phyloP scores from a whole-genome alignment of 2,329 filamentous ascomycete species.

The Aspergillus amoenus region DNA sequence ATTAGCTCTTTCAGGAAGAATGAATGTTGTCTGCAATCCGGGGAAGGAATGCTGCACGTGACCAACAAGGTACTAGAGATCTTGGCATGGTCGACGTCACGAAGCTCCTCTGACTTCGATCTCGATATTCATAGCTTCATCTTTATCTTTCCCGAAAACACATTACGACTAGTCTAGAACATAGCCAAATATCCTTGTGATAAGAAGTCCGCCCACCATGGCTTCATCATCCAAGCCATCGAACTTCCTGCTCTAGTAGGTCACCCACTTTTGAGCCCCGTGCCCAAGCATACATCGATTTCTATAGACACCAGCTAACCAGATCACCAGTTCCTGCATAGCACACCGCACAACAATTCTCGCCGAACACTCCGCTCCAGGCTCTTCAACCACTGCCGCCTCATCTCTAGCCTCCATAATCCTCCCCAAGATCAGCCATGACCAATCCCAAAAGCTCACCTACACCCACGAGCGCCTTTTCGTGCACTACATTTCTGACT shows the following conservation, averaged over 20 bases:
- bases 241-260: conserved; percentile 73
- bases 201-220: conserved; percentile 48
- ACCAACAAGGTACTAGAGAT: conserved; percentile 17
- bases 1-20: not conserved
- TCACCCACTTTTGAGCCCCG: conserved; percentile 21
- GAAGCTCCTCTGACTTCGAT: not conserved
- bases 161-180: not conserved
- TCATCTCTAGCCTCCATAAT: conserved; percentile 89
- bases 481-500: conserved; percentile 93
- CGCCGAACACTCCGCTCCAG: conserved; percentile 84
- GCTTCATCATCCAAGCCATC: conserved; percentile 67
- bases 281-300: not conserved
- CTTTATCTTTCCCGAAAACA: not conserved
- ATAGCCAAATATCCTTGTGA: not conserved
- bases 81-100: conserved; percentile 25
- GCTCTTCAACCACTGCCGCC: conserved; percentile 77
- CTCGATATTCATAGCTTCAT: not conserved
- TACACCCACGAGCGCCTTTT: conserved; percentile 90
- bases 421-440: conserved; percentile 90
- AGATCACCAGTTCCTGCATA: conserved; percentile 76
- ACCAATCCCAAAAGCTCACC: conserved; percentile 78
- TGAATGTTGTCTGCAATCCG: not conserved
- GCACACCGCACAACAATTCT: conserved; percentile 92
- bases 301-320: not conserved
- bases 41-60: not conserved